phyloP scores from a whole-genome alignment of 345 rosid species.

The Euphorbia tirucalli region DNA sequence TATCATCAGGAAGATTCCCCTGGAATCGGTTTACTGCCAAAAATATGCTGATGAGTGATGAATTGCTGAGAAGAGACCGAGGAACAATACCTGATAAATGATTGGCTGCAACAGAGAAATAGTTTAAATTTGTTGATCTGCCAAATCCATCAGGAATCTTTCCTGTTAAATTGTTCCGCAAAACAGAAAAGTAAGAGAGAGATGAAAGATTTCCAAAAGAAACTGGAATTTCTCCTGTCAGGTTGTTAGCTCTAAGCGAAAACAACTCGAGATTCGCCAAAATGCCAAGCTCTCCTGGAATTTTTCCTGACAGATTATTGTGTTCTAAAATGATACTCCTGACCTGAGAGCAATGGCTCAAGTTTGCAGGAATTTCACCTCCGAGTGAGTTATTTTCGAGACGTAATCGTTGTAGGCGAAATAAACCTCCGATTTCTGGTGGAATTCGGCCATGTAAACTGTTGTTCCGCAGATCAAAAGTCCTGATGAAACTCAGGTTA shows the following conservation, averaged over 20 bases:
- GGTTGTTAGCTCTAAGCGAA: not conserved
- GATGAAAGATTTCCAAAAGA: not conserved
- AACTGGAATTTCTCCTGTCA: not conserved
- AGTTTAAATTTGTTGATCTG: not conserved
- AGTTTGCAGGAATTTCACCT: slow-evolving; percentile 12
- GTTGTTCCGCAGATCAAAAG: too few species aligned
- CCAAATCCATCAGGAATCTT: not conserved
- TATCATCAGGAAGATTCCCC: too few species aligned
- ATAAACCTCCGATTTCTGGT: too few species aligned
- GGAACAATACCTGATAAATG: slow-evolving; percentile 13
- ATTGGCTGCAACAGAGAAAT: not conserved
- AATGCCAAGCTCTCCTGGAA: slow-evolving; percentile 9
- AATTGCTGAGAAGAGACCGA: not conserved
- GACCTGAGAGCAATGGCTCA: not conserved
- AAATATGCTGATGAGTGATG: not conserved
- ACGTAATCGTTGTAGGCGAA: not conserved
- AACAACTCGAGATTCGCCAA: not conserved
- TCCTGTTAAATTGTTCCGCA: not conserved
- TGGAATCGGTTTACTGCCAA: slow-evolving; percentile 1
- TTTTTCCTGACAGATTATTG: slow-evolving; percentile 11
- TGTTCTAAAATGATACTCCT: not conserved
- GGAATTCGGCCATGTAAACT: too few species aligned
- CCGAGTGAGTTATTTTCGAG: not conserved
- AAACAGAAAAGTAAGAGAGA: not conserved
- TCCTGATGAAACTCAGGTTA: too few species aligned